Percentiles rank a stretch among this genome's conserved stretches.
phyloP scores from a whole-genome alignment of 169 alveolate species.

The Cryptosporidium sp. region DNA sequence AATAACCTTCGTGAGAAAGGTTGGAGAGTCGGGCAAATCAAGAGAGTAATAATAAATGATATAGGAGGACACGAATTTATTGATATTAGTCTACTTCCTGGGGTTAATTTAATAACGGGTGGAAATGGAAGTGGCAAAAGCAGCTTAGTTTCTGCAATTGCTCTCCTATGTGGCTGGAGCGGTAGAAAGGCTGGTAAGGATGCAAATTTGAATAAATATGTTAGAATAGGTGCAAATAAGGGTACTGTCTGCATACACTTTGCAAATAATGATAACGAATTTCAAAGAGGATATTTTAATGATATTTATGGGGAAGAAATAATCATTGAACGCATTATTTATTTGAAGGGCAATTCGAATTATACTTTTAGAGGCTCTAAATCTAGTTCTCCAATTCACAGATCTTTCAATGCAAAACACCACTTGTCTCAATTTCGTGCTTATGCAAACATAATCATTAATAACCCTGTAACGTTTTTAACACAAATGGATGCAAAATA shows the following conservation, averaged over 20 bases:
- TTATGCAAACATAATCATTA: slow-evolving; percentile 50
- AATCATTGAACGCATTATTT: slow-evolving; percentile 49
- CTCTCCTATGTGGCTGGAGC: slow-evolving; percentile 70
- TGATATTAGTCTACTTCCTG: slow-evolving; percentile 20
- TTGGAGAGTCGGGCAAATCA: slow-evolving; percentile 59
- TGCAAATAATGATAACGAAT: slow-evolving; percentile 1
- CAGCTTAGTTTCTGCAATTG: slow-evolving; percentile 68
- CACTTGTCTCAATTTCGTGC: slow-evolving; percentile 50
- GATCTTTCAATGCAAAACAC: slow-evolving; percentile 17
- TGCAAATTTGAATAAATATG: slow-evolving; percentile 30
- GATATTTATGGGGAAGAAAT: slow-evolving; percentile 70
- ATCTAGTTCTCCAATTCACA: slow-evolving; percentile 40
- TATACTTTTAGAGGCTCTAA: slow-evolving; percentile 52
- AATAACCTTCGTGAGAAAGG: background rate
- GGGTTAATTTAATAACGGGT: slow-evolving; percentile 62
- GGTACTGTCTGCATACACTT: slow-evolving; percentile 54
- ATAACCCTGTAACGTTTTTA: slow-evolving; percentile 50
- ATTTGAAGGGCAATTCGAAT: slow-evolving; percentile 37
- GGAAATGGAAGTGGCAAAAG: slow-evolving; percentile 77
- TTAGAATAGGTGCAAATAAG: slow-evolving; percentile 40
- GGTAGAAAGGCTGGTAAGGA: slow-evolving; percentile 73
- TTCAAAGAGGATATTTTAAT: slow-evolving; percentile 16
- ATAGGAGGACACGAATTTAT: slow-evolving; percentile 74
- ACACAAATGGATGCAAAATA: slow-evolving; percentile 69
- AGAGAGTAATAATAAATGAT: slow-evolving; percentile 34